A percentile compares a stretch with the other conserved stretches of the same genome.
phyloP scores from a whole-genome alignment of 139 green algal genomes.

The Closterium sp. region DNA sequence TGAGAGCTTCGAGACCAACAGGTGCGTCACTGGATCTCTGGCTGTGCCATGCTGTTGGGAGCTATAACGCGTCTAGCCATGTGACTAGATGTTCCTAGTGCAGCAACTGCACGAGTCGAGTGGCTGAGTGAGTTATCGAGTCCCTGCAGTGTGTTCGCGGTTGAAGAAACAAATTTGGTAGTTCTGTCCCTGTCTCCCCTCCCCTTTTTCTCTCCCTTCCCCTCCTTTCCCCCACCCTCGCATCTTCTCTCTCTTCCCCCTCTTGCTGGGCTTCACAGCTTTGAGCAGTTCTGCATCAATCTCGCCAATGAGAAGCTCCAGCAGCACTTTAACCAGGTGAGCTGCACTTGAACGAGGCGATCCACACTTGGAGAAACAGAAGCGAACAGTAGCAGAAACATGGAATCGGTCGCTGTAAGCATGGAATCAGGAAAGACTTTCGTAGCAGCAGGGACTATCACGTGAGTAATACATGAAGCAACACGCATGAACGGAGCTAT shows the following conservation, averaged over 20 bases:
- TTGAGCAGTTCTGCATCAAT: conserved; percentile 64
- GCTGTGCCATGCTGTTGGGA: background rate
- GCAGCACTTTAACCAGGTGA: conserved; percentile 52
- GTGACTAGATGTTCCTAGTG: too few relatives aligned
- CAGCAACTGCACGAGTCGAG: too few relatives aligned
- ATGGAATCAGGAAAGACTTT: too few relatives aligned
- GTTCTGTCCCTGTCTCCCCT: background rate
- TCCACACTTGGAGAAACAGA: background rate
- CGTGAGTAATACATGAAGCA: background rate
- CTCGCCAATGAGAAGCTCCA: conserved; percentile 53
- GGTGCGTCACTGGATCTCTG: background rate
- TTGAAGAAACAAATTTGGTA: too few relatives aligned
- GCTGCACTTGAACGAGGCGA: background rate
- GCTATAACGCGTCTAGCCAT: background rate
- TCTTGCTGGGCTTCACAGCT: conserved; percentile 27
- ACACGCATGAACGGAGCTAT: background rate
- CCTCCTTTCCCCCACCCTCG: background rate
- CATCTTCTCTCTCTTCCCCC: too few relatives aligned
- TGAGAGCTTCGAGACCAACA: conserved; percentile 55
- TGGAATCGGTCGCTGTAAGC: too few relatives aligned
- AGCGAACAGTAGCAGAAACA: background rate
- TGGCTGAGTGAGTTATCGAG: too few relatives aligned
- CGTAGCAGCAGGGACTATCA: background rate
- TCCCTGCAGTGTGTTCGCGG: too few relatives aligned
- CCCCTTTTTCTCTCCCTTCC: background rate